These are phyloP conservation scores for Dryadomyces quercus-mongolicae DNA, from an alignment of 2,329 filamentous ascomycete species.

Conservation along the genomic window DNA sequence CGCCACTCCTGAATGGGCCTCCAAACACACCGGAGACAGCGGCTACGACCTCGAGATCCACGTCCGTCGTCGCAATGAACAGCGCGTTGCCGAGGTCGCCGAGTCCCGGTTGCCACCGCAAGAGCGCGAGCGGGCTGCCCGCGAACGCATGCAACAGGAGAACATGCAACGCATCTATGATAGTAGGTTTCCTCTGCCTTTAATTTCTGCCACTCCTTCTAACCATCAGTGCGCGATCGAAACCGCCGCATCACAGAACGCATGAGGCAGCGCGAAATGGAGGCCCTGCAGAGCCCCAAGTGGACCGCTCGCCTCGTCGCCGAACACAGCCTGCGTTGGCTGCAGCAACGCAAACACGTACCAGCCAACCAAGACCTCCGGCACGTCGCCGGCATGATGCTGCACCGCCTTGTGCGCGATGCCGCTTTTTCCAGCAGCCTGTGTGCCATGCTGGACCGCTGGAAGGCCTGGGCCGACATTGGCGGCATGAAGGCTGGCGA, in stretches of 20 bases:
- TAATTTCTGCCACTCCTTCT: not conserved
- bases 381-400: slow-evolving; percentile 30
- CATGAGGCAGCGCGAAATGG: slow-evolving; percentile 31
- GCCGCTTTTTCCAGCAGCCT: slow-evolving; percentile 27
- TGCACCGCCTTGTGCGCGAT: slow-evolving; percentile 41
- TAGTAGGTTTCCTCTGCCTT: slow-evolving; percentile 21
- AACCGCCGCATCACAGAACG: slow-evolving; percentile 26
- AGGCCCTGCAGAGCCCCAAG: slow-evolving; percentile 40
- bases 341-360: slow-evolving; percentile 17
- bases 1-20: slow-evolving; percentile 43
- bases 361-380: slow-evolving; percentile 16
- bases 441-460: slow-evolving; percentile 33
- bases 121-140: slow-evolving; percentile 26
- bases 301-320: slow-evolving; percentile 37
- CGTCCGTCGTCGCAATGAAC: slow-evolving; percentile 25
- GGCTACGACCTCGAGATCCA: slow-evolving; percentile 25
- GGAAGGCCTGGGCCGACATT: slow-evolving; percentile 43
- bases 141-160: slow-evolving; percentile 29
- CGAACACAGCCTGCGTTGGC: slow-evolving; percentile 30
- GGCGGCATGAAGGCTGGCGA: slow-evolving; percentile 40
- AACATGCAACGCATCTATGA: slow-evolving; percentile 32
- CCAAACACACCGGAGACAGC: slow-evolving; percentile 22
- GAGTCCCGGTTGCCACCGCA: slow-evolving; percentile 31
- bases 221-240: slow-evolving; percentile 27
- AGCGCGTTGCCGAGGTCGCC: slow-evolving; percentile 26